Evolutionary conservation across 768 basidiomycete species (phyloP).

Genomic region (Udeniomyces megalosporus): DNA sequence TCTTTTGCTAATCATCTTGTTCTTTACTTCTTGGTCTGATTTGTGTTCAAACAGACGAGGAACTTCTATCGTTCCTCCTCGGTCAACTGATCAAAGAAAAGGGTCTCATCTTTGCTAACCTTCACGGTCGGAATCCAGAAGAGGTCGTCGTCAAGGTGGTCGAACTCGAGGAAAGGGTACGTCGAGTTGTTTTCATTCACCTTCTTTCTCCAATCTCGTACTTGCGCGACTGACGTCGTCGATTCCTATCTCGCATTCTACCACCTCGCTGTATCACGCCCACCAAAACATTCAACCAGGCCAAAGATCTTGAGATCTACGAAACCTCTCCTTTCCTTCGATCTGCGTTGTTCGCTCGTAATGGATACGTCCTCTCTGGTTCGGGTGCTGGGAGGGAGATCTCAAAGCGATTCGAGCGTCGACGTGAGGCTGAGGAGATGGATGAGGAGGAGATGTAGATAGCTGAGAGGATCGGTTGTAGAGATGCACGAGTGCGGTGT

Average conservation of each 20-base stretch:
- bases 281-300: no score
- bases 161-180: slow-evolving; percentile 74
- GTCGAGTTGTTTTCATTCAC: slow-evolving; percentile 22
- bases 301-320: slow-evolving; percentile 92
- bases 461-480: no score
- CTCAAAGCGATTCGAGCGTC: slow-evolving; percentile 8
- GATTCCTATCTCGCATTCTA: not conserved
- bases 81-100: slow-evolving; percentile 79
- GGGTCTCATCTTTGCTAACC: slow-evolving; percentile 26
- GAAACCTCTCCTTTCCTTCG: slow-evolving; percentile 71
- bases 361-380: slow-evolving; percentile 68
- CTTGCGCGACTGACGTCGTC: not conserved
- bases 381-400: slow-evolving; percentile 14
- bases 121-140: slow-evolving; percentile 48
- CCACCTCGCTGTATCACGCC: no score
- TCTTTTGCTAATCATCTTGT: not conserved
- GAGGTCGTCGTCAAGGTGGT: slow-evolving; percentile 55
- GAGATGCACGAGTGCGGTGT: no score
- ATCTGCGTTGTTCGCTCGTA: slow-evolving; percentile 67
- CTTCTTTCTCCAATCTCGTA: not conserved
- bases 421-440: not conserved
- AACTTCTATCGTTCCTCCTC: slow-evolving; percentile 81
- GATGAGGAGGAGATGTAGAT: slow-evolving; percentile 11
- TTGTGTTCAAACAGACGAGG: slow-evolving; percentile 43
- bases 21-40: not conserved